These are phyloP conservation scores for Salicornia ramosissima DNA, from an alignment of 148 eudicot species.

Conservation along the genomic window DNA sequence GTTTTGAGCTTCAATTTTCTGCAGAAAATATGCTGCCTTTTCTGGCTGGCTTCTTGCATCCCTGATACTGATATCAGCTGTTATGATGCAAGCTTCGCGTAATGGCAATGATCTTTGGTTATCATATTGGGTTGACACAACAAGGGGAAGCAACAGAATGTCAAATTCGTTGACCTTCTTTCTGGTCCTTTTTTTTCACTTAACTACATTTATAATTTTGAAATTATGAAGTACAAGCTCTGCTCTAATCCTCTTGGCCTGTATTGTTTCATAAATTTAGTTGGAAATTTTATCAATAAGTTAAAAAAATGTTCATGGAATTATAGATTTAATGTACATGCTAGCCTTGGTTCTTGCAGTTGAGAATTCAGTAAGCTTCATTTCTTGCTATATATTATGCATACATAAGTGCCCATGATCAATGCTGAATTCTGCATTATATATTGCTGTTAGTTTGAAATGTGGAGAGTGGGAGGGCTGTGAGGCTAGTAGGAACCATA, in stretches of 20 bases:
- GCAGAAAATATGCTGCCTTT: slow-evolving; percentile 89
- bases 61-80: slow-evolving; percentile 64
- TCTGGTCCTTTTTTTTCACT: slow-evolving; percentile 43
- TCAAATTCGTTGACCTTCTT: slow-evolving; percentile 52
- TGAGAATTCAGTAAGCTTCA: background rate
- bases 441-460: too few species aligned
- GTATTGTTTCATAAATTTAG: background rate
- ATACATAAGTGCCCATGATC: too few species aligned
- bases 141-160: slow-evolving; percentile 38
- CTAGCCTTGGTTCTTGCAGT: background rate
- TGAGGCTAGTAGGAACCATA: too few species aligned
- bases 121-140: slow-evolving; percentile 90
- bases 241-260: background rate
- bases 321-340: background rate
- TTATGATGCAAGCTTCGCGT: slow-evolving; percentile 92
- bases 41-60: slow-evolving; percentile 71
- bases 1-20: slow-evolving; percentile 15
- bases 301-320: background rate
- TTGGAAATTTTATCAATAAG: background rate
- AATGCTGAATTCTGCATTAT: too few species aligned
- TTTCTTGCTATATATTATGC: too few species aligned
- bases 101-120: slow-evolving; percentile 97
- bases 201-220: background rate
- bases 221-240: background rate
- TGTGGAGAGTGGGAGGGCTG: too few species aligned